Evolutionary conservation across 176 grass and related monocot species (phyloP), one percentile per base, ranked within the genome.

Genomic region (Lolium rigidum): DNA sequence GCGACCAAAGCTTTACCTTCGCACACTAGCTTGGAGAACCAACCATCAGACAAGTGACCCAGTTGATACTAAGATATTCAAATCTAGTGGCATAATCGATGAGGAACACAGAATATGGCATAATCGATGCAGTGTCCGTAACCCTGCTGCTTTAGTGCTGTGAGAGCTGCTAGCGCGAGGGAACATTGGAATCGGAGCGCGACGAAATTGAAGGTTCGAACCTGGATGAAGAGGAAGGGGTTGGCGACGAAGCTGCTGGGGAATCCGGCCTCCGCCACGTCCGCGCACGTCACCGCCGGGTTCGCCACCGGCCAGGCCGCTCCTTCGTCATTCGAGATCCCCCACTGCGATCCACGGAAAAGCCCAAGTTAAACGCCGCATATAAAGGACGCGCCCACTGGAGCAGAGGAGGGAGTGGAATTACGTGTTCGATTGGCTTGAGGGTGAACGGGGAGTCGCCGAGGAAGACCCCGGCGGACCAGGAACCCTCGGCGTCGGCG

Each of bases 151-250:
- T 35, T 2, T 35, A 35, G 31, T 35, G 31, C 31, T 35, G 31
- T 3, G 31, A 35, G 71, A 43, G 10, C 31, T 81, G 64, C 39
- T n/a, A 80, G 43, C 70, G 15, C 8, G 43, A 74, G 63, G 43
- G 1, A 41, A 60, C 4, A 2, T 17, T 46, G 3, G 9, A 65
- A 67, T 57, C 10, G 18, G 0, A 61, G 35, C 51, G 51, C 51
- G 51, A 17, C 51, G 15, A 35, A 35, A 35, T 35, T 35, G 68
- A 13, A 57, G 73, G 37, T 68, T 82, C 10, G 20, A 84, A 98
- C 96, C 96, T 95, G 93, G 49, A 94, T 62, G 66, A 94, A 95
- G 59, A 98, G 88, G 87, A 98, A 98, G 2, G 96, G 96, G 76
- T 91, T 94, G 16, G 92, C 92, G 56, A 98, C 93, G 48, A 98